These are phyloP conservation scores for Neoboletus subvelutipes DNA, from an alignment of 768 basidiomycete species.

Conservation along the genomic window DNA sequence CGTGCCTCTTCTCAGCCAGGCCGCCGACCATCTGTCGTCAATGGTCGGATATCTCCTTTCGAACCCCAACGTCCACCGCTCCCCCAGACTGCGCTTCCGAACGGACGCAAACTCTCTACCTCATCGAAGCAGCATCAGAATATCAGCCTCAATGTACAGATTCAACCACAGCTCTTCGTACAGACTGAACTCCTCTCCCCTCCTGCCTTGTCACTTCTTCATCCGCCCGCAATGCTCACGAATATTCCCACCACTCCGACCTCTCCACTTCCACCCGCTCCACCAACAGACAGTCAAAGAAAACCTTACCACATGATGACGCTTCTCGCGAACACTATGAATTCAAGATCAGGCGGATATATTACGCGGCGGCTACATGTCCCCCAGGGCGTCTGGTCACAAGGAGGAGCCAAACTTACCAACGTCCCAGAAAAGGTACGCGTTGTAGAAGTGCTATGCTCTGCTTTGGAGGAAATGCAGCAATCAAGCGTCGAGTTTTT, in stretches of 20 bases:
- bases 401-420: slow-evolving; percentile 80
- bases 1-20: slow-evolving; percentile 80
- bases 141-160: slow-evolving; percentile 41
- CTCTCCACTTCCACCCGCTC: slow-evolving; percentile 72
- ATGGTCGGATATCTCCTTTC: slow-evolving; percentile 51
- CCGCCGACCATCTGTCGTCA: slow-evolving; percentile 58
- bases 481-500: slow-evolving; percentile 69
- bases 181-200: slow-evolving; percentile 52
- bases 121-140: slow-evolving; percentile 58
- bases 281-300: slow-evolving; percentile 70
- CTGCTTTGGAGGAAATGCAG: slow-evolving; percentile 78
- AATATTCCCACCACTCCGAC: slow-evolving; percentile 72
- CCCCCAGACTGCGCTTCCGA: slow-evolving; percentile 42
- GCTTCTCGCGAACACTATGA: slow-evolving; percentile 76
- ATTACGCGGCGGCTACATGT: slow-evolving; percentile 84
- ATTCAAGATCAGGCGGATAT: slow-evolving; percentile 79
- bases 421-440: slow-evolving; percentile 85
- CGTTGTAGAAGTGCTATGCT: slow-evolving; percentile 75
- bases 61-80: slow-evolving; percentile 53
- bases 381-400: slow-evolving; percentile 88
- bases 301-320: slow-evolving; percentile 93
- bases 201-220: slow-evolving; percentile 39
- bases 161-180: slow-evolving; percentile 48
- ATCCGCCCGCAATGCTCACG: slow-evolving; percentile 45
- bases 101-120: slow-evolving; percentile 59